Percentiles rank a stretch among this genome's conserved stretches.
These are phyloP conservation scores for Pythium monospermum DNA, from an alignment of 352 stramenopile genomes.

Conservation along the genomic window DNA sequence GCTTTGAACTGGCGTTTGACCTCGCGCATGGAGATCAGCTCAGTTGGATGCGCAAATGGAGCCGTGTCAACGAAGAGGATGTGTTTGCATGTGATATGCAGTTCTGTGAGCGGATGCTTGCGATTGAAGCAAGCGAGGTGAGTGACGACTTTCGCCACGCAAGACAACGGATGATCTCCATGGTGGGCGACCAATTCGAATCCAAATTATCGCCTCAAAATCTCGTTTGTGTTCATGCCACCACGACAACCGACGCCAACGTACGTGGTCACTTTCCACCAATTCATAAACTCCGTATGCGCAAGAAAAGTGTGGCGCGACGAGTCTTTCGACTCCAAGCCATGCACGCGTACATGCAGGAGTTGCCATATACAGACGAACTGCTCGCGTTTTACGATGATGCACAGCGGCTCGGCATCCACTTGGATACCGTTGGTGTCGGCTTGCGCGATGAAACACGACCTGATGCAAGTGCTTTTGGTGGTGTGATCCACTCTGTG, in stretches of 20 bases:
- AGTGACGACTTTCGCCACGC: background rate
- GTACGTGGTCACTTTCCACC: constrained; percentile 1
- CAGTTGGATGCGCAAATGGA: background rate
- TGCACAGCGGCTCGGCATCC: background rate
- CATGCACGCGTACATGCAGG: constrained; percentile 6
- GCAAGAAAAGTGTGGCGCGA: background rate
- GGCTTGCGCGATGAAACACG: background rate
- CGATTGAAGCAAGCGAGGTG: background rate
- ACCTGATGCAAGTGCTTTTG: background rate
- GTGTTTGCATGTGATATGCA: constrained; percentile 12
- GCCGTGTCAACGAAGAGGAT: constrained; percentile 5
- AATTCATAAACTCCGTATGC: background rate
- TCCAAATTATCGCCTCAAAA: constrained; percentile 1
- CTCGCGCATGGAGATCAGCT: constrained; percentile 5
- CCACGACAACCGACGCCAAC: constrained; percentile 4
- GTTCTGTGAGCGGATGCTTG: background rate
- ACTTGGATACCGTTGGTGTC: constrained; percentile 1
- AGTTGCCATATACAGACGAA: constrained; percentile 3
- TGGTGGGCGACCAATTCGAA: constrained; percentile 2
- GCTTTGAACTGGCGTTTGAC: constrained; percentile 12
- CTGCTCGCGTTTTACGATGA: constrained; percentile 4
- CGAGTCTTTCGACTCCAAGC: constrained; percentile 1
- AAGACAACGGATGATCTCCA: background rate
- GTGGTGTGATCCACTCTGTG: background rate
- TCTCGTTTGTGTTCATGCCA: constrained; percentile 13